Evolutionary conservation across 495 filamentous ascomycete species (phyloP).

Genomic region (Amphirosellinia nigrospora): DNA sequence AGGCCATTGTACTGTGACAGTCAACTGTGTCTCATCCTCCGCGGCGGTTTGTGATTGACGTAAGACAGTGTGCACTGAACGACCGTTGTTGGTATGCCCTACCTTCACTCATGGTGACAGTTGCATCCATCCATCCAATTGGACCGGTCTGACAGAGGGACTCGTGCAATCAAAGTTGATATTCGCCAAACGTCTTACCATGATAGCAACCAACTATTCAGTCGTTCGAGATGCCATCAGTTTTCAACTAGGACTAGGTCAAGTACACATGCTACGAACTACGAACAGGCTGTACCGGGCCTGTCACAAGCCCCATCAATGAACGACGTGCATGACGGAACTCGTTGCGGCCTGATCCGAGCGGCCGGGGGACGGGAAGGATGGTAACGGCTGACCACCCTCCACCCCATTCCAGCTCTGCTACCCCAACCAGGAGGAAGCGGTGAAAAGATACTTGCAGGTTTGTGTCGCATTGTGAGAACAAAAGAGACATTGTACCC

Average conservation of each 20-base stretch:
- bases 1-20: background rate
- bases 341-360: constrained; percentile 13
- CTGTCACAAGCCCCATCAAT: constrained; percentile 4
- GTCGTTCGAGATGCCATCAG: background rate
- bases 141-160: background rate
- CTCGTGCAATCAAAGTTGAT: background rate
- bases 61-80: background rate
- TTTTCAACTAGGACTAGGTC: background rate
- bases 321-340: constrained; percentile 19
- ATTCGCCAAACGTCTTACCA: background rate
- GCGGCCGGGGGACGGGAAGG: constrained; percentile 21
- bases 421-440: constrained; percentile 6
- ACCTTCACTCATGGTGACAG: background rate
- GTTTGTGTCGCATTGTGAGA: constrained; percentile 14
- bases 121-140: background rate
- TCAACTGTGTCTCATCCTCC: background rate
- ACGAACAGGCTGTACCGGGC: no score
- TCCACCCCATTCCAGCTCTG: constrained; percentile 10
- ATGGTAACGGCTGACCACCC: constrained; percentile 21
- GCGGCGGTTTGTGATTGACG: background rate
- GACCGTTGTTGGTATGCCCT: constrained; percentile 1
- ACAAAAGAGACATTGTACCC: constrained; percentile 15
- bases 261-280: background rate
- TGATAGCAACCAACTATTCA: background rate
- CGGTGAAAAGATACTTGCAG: constrained; percentile 23